A percentile compares a stretch with the other conserved stretches of the same genome.
Conservation (phyloP, 1,284 basidiomycete genomes). For the Inonotus obliquus region DNA sequence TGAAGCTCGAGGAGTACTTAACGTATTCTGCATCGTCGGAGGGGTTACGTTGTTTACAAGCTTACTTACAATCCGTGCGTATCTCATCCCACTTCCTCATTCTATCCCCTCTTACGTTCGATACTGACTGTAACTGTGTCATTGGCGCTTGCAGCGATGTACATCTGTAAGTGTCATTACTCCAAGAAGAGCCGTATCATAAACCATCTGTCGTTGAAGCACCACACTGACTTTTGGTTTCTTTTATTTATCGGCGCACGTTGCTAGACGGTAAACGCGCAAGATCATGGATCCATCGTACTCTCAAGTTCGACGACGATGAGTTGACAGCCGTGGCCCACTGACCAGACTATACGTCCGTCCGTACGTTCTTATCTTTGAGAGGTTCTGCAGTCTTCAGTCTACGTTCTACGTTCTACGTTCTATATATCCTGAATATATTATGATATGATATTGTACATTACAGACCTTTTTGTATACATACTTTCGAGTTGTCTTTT, state of each 20-base stretch:
- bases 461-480: too few species aligned
- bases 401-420: too few species aligned
- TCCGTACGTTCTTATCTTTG: too few species aligned
- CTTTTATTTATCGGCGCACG: neutral
- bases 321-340: slow-evolving; percentile 13
- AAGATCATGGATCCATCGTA: slow-evolving; percentile 22
- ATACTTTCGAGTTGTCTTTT: too few species aligned
- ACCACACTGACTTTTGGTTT: neutral
- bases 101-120: neutral
- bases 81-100: neutral
- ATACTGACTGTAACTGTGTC: neutral
- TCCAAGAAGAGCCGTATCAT: too few species aligned
- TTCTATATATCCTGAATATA: too few species aligned
- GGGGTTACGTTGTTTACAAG: slow-evolving; percentile 18
- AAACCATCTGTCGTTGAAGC: too few species aligned
- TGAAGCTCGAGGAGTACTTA: slow-evolving; percentile 17
- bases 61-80: slow-evolving; percentile 20
- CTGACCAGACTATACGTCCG: neutral
- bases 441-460: too few species aligned
- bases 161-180: slow-evolving; percentile 17
- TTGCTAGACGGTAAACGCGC: slow-evolving; percentile 20
- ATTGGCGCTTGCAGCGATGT: slow-evolving; percentile 16
- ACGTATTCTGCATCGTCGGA: slow-evolving; percentile 18
- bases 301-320: slow-evolving; percentile 19
- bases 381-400: too few species aligned